Evolutionary conservation across 306 rosid species (phyloP).

Genomic region (Malus domestica): ASM211411v1 NC_041793.1:44051501-44052000

Average conservation of each 20-base stretch:
- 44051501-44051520: slow-evolving; percentile 36
- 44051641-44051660: slow-evolving; percentile 9
- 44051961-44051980: too few species aligned
- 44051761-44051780: rapidly evolving
- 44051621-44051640: slow-evolving; percentile 35
- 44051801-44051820: too few species aligned
- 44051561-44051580: not conserved
- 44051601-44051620: slow-evolving; percentile 24
- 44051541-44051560: slow-evolving; percentile 18
- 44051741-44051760: too few species aligned
- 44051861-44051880: rapidly evolving
- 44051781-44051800: too few species aligned
- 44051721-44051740: not conserved
- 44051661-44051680: not conserved
- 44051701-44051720: not conserved
- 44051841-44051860: rapidly evolving
- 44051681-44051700: not conserved
- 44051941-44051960: too few species aligned
- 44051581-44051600: slow-evolving; percentile 18
- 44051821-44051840: too few species aligned
- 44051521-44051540: slow-evolving; percentile 34
- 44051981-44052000: too few species aligned
- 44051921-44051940: too few species aligned
- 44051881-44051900: too few species aligned
- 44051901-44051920: too few species aligned